A percentile compares a stretch with the other conserved stretches of the same genome.
These are phyloP conservation scores for Camellia japonica DNA, from an alignment of 148 eudicot species.

Conservation along the genomic window DNA sequence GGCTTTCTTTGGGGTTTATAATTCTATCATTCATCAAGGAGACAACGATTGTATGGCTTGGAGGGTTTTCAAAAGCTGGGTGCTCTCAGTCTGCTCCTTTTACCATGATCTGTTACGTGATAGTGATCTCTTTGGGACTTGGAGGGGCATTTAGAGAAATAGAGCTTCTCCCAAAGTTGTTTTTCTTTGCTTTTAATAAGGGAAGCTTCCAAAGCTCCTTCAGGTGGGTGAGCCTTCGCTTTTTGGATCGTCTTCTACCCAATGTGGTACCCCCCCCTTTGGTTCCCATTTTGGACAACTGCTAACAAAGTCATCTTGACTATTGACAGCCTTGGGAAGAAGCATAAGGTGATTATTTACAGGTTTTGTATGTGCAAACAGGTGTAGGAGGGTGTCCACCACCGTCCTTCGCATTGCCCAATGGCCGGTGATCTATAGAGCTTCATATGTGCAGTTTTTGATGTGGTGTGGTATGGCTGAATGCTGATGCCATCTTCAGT, in stretches of 20 bases:
- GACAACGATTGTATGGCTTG: neutral
- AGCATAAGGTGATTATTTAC: neutral
- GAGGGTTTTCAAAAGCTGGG: neutral
- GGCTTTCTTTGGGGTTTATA: no score
- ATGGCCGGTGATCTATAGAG: neutral
- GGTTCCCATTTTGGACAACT: neutral
- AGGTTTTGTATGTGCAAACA: neutral
- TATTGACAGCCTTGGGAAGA: neutral
- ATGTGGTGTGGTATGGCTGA: neutral
- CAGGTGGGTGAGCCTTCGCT: no score
- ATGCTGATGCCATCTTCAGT: neutral
- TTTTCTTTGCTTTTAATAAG: neutral
- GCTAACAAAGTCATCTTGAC: neutral
- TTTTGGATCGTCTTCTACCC: no score
- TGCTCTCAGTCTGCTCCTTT: neutral
- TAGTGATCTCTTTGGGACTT: neutral
- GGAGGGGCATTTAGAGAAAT: neutral
- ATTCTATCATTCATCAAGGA: no score
- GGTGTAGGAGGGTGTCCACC: neutral
- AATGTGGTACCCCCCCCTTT: no score
- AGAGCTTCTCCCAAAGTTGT: neutral
- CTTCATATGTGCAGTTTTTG: neutral
- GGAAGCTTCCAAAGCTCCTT: no score
- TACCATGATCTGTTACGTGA: neutral
- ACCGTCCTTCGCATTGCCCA: neutral